A percentile compares a stretch with the other conserved stretches of the same genome.
These are phyloP conservation scores for Actinidia polygama DNA, from an alignment of 179 eudicot species.

Conservation along the genomic window DNA sequence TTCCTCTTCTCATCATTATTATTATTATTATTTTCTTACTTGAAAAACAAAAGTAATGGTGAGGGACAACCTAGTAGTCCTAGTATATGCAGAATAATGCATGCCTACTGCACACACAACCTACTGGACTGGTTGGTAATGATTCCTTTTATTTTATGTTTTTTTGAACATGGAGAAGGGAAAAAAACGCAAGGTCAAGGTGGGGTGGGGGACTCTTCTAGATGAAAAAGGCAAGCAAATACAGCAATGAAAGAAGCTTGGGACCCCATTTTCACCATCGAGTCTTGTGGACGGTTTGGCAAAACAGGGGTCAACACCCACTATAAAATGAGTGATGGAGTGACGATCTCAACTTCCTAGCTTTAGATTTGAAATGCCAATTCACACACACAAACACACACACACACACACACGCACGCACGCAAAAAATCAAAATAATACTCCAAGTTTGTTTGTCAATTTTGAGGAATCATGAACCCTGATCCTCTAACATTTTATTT, in stretches of 20 bases:
- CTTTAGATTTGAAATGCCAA: conserved; percentile 6
- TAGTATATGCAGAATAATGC: conserved; percentile 6
- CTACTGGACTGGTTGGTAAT: neutral
- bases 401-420: too few relatives aligned
- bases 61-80: neutral
- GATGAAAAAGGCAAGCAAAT: conserved; percentile 5
- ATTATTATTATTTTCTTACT: too few relatives aligned
- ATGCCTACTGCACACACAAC: neutral
- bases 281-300: conserved; percentile 5
- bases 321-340: conserved; percentile 4
- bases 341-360: conserved; percentile 13
- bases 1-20: too few relatives aligned
- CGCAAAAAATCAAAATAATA: too few relatives aligned
- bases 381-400: neutral
- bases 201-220: conserved; percentile 18
- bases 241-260: conserved; percentile 1
- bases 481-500: neutral
- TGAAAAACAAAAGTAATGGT: neutral
- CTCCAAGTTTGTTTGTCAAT: neutral
- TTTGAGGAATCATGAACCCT: neutral
- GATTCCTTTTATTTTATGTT: neutral
- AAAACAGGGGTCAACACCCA: conserved; percentile 19
- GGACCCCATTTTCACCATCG: conserved; percentile 13
- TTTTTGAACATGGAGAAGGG: conserved; percentile 5
- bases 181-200: neutral